phyloP scores from a whole-genome alignment of 345 rosid species.

The Syzygium aromaticum region DNA sequence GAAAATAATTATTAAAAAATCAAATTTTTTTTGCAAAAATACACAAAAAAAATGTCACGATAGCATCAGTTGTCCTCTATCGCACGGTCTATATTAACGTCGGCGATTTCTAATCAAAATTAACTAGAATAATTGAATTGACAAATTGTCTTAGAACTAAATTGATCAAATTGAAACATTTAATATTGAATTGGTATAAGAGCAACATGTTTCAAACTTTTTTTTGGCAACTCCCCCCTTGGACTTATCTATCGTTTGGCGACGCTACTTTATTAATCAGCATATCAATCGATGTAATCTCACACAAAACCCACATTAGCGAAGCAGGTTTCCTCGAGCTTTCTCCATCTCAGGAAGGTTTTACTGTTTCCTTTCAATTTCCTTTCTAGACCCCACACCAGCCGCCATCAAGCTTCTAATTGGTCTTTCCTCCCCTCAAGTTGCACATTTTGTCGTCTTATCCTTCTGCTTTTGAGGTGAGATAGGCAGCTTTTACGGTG shows the following conservation, averaged over 20 bases:
- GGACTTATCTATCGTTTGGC: background rate
- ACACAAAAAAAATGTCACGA: fast-evolving
- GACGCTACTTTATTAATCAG: background rate
- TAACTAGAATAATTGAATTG: fast-evolving
- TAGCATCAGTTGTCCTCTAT: fast-evolving
- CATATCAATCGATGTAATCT: background rate
- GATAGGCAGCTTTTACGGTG: background rate
- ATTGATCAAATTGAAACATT: fast-evolving
- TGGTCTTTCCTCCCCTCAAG: background rate
- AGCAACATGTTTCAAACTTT: background rate
- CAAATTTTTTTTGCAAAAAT: background rate
- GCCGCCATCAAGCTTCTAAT: background rate
- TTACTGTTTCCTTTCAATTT: background rate
- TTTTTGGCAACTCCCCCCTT: background rate
- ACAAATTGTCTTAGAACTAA: fast-evolving
- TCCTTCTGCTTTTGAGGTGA: background rate
- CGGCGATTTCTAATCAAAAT: fast-evolving
- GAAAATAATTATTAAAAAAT: too few relatives aligned
- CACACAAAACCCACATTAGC: background rate
- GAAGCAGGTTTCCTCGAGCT: background rate
- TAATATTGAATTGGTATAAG: fast-evolving
- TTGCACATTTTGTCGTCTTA: background rate
- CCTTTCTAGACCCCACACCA: background rate
- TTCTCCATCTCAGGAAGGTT: background rate
- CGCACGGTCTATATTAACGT: fast-evolving